Evolutionary conservation across 148 eudicot genomes (phyloP).

Genomic region (Chenopodium berlandieri): DNA sequence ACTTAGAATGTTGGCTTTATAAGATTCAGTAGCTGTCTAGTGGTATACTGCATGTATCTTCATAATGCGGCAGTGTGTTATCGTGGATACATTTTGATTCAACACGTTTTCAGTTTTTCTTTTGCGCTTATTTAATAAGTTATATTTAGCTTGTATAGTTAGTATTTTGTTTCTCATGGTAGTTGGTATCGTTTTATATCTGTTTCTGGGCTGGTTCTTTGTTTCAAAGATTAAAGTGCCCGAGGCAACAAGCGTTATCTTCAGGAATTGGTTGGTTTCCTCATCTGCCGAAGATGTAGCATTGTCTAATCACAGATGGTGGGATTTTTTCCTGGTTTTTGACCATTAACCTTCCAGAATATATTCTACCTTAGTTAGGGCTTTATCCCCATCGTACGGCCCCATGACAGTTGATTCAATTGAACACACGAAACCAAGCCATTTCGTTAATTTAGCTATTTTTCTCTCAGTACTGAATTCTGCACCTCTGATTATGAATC

Average conservation of each 20-base stretch:
- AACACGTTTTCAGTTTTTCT: not conserved
- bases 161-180: not conserved
- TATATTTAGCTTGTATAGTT: not conserved
- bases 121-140: not conserved
- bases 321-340: not conserved
- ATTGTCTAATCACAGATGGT: not conserved
- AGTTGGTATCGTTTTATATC: not conserved
- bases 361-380: not conserved
- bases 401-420: not conserved
- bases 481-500: not conserved
- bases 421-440: not conserved
- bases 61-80: not conserved
- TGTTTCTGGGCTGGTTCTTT: not conserved
- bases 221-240: not conserved
- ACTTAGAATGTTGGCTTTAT: not conserved
- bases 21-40: not conserved
- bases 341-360: not conserved
- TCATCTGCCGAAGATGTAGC: not conserved
- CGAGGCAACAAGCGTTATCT: not conserved
- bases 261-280: not conserved
- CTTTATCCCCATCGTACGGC: not conserved
- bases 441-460: not conserved
- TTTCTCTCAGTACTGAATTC: not conserved
- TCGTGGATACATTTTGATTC: constrained; percentile 11
- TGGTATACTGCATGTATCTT: not conserved